Base-by-base conservation (phyloP, 2,329 filamentous ascomycete genomes). In the Colletotrichum higginsianum region DNA sequence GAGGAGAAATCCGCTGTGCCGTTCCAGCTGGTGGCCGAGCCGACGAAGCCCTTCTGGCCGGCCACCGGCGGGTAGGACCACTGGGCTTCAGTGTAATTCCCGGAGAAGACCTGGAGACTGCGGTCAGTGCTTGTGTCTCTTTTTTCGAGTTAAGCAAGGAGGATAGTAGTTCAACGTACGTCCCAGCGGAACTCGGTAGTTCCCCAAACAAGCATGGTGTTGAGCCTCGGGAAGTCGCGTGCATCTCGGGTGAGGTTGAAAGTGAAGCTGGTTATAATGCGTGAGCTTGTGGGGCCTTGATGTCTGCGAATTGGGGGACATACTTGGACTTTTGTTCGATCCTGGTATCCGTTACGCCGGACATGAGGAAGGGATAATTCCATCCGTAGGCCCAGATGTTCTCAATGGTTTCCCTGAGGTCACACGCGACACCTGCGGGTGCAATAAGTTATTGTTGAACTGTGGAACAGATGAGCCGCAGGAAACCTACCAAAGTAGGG, bases 51-150 rank as follows among this genome's bases (percentile, higher is more conserved):
- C n/a, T 78, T 77, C 61, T 81, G 61, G 21, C 83, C 83, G 6
- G 79, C 72, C 2, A 77, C 73, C 0, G 80, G 83, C 2, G 85
- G 85, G 61, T 84, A 85, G 2, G 76, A 66, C 85, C 84, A 86
- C 35, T 81, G 75, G 1, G 74, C 71, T 61, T 85, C 82, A 2
- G 77, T 77, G 79, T 82, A 86, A 30, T 77, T 75, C 7, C 67
- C 73, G 2, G 82, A 79, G 68, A 84, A 85, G 40, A 86, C 83
- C 62, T 71, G 8, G 8, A 11, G 2, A 1, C 7, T 30, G 11
- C 0, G 16, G 2, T 61, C 1, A 56, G 35, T 7, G 30, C 7
- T 30, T 7, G 2, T 30, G 6, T 30, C 30, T 30, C 1, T 4
- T 30, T 30, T 30, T 30, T 30, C 7, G 30, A 30, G 1, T 9